Evolutionary conservation across 345 rosid species (phyloP), one percentile per base, ranked within the genome.

Genomic region (Eucalyptus erythrocorys): DNA sequence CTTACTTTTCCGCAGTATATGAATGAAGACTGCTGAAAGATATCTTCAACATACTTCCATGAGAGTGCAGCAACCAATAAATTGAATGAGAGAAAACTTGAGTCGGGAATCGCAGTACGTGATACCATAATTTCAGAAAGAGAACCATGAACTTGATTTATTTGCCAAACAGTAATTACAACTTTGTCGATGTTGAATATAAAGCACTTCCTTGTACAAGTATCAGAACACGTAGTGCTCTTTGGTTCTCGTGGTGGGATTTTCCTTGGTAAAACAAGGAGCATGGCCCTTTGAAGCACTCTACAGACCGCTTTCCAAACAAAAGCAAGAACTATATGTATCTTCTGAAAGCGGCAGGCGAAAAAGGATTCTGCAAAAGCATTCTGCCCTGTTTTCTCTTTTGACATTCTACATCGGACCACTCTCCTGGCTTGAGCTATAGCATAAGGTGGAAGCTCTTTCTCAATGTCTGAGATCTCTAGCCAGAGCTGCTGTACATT

Each of bases 361-460:
- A 53, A 88, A 87, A 85, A 85, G 80, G 87, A 88, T 40, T 92
- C 92, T 12, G 85, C 88, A 66, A 76, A 85, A 85, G 86, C 85
- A 86, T 87, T 91, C 90, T 90, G 89, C 91, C 88, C 91, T 90
- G 79, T 87, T 87, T 86, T 94, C 90, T 89, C 87, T 47, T 90
- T 88, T 88, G 92, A 86, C 48, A 88, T 92, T 90, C 94, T 94
- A 92, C 90, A 92, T 87, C 98, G 93, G 88, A 95, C 98, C 88
- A 96, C 93, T 90, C 95, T 94, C 88, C 99, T 92, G 84, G 98
- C 99, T 92, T 93, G 97, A 85, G 95, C 93, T 86, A 97, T 94
- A 86, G 96, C 95, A 92, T 95, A 96, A 89, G 94, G 93, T 43
- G 98, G 95, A 76, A 97, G 95, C 89, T 96, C 90, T 89, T 93